Base-by-base conservation (phyloP, 805 yeast genomes). In the Metschnikowia koreensis region DNA sequence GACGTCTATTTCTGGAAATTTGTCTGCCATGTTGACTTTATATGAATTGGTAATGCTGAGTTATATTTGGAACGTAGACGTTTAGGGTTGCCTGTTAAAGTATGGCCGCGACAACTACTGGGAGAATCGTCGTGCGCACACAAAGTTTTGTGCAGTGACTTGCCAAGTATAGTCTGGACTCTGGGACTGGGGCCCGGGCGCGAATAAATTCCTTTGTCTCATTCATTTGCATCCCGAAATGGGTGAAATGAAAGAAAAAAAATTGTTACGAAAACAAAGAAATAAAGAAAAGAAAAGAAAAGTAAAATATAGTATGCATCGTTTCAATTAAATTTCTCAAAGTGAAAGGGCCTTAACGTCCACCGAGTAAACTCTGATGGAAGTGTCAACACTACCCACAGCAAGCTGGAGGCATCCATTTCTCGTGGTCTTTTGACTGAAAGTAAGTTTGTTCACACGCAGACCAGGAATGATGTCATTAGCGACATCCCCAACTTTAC, bases 311-410 rank as follows among this genome's bases (percentile, higher is more conserved):
- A 31, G 34, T 31, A 31, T 3, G 13, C 10, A 31, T 31, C 34
- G 3, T 9, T n/a, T 37, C 39, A 37, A 8, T 11, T 5, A 34
- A 31, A 2, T 31, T 12, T 10, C 34, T 12, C 13, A 40, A n/a
- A 46, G 13, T 8, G 7, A 34, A 16, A 48, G 47, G 3, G 26
- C 29, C 13, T 15, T 15, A 15, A 13, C 16, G 41, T 44, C 44
- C 33, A 48, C 48, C 16, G 28, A 37, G 54, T 72, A 75, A 9
- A 80, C 65, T 45, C 88, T 68, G 12, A 81, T 74, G 1, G 94
- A 86, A 41, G 79, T 70, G 63, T 89, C 97, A 40, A 74, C 76
- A 58, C 90, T 82, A 13, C 84, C 86, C 34, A 78, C 83, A 0
- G 85, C 91, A 51, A 87, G 67, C 9, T 60, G 62, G n/a, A 56